These are phyloP conservation scores for Fusarium illudens DNA, from an alignment of 2,329 filamentous ascomycete species.

Conservation along the genomic window DNA sequence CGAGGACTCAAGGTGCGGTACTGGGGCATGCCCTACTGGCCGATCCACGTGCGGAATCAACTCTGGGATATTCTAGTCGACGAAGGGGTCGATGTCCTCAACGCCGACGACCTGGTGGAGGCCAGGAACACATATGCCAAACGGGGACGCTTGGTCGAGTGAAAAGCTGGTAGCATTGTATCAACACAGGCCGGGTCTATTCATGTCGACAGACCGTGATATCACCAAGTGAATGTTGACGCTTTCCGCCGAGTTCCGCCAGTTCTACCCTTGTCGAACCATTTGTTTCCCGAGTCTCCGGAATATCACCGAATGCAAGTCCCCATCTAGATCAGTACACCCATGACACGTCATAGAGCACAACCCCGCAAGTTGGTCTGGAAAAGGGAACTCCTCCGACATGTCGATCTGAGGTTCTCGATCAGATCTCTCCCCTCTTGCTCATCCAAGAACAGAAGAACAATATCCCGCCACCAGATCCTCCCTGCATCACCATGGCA, in stretches of 20 bases:
- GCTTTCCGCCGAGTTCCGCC: slow-evolving; percentile 4
- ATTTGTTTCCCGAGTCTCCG: slow-evolving; percentile 40
- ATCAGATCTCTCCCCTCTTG: neutral
- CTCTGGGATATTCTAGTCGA: slow-evolving; percentile 64
- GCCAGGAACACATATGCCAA: slow-evolving; percentile 25
- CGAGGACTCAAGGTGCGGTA: slow-evolving; percentile 66
- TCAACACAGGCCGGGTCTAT: neutral
- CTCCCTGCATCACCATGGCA: slow-evolving; percentile 27
- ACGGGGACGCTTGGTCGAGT: slow-evolving; percentile 1
- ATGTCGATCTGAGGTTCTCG: slow-evolving; percentile 7
- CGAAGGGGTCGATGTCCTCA: slow-evolving; percentile 69
- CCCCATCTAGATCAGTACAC: slow-evolving; percentile 17
- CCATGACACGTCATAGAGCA: slow-evolving; percentile 33
- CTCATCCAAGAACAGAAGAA: slow-evolving; percentile 7
- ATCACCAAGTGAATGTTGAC: neutral
- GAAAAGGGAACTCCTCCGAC: slow-evolving; percentile 31
- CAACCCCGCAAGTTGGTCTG: slow-evolving; percentile 38
- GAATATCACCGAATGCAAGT: slow-evolving; percentile 40
- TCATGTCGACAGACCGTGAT: neutral
- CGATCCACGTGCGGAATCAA: slow-evolving; percentile 60
- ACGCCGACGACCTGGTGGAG: slow-evolving; percentile 66
- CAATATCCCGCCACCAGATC: neutral
- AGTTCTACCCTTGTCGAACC: neutral
- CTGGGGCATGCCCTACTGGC: slow-evolving; percentile 69
- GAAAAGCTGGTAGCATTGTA: neutral